These are phyloP conservation scores for Ustilago shanxiensis DNA, from an alignment of 1,284 basidiomycete genomes.

Conservation along the genomic window DNA sequence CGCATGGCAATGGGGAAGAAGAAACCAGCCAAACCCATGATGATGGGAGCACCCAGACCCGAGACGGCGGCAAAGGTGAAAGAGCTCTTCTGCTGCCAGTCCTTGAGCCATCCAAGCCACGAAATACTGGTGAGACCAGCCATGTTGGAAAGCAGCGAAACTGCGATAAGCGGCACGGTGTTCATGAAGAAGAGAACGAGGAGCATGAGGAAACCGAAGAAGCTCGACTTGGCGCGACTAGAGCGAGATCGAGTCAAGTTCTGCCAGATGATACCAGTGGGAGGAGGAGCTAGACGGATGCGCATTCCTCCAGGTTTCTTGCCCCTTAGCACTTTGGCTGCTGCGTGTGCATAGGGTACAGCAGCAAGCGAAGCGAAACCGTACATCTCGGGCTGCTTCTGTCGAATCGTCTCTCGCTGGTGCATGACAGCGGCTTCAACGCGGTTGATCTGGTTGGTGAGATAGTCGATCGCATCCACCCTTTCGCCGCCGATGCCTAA, in stretches of 20 bases:
- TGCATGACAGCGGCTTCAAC: conserved; percentile 72
- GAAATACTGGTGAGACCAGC: conserved; percentile 50
- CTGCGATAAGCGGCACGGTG: conserved; percentile 61
- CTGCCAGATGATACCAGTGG: conserved; percentile 66
- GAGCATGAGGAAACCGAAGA: conserved; percentile 58
- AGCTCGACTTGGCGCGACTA: conserved; percentile 53
- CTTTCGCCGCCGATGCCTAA: conserved; percentile 81
- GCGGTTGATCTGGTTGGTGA: conserved; percentile 60
- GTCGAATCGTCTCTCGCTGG: conserved; percentile 59
- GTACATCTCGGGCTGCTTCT: conserved; percentile 63
- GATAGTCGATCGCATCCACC: conserved; percentile 70
- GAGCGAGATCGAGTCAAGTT: conserved; percentile 58
- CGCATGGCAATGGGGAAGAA: conserved; percentile 66
- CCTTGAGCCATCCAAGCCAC: conserved; percentile 53
- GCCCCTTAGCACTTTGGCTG: conserved; percentile 54
- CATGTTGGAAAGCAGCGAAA: conserved; percentile 66
- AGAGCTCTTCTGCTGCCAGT: conserved; percentile 48
- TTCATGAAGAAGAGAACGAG: conserved; percentile 64
- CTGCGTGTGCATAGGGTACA: conserved; percentile 65
- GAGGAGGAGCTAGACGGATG: conserved; percentile 61
- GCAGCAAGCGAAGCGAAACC: conserved; percentile 67
- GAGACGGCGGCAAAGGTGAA: conserved; percentile 64
- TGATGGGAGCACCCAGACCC: conserved; percentile 63
- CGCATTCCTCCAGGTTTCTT: conserved; percentile 56
- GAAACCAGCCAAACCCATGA: conserved; percentile 60